phyloP scores from a whole-genome alignment of 139 green algal species.

The Coelastrella sp. region DNA sequence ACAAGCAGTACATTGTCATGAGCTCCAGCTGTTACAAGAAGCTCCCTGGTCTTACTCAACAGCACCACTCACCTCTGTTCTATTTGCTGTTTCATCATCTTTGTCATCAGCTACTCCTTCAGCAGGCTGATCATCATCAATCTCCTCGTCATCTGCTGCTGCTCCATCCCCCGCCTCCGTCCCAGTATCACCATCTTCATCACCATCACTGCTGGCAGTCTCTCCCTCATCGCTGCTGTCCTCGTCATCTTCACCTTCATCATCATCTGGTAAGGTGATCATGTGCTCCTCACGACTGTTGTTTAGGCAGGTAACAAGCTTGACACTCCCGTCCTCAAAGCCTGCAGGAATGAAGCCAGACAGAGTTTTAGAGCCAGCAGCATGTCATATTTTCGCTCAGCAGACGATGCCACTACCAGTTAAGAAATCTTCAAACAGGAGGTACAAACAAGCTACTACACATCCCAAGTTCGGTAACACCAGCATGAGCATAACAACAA shows the following conservation, averaged over 20 bases:
- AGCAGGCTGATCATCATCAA: background rate
- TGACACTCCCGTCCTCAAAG: conserved; percentile 37
- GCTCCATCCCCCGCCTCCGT: background rate
- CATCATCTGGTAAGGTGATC: conserved; percentile 42
- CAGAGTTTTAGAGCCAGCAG: background rate
- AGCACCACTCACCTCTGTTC: background rate
- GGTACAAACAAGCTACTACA: too few relatives aligned
- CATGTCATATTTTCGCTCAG: background rate
- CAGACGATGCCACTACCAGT: background rate
- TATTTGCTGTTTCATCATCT: background rate
- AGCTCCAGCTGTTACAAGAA: too few relatives aligned
- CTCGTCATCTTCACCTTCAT: conserved; percentile 29
- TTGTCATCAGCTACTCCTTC: conserved; percentile 14
- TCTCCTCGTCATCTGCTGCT: background rate
- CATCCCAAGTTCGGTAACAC: too few relatives aligned
- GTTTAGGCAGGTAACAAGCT: conserved; percentile 55
- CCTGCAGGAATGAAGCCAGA: background rate
- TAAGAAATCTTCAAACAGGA: too few relatives aligned
- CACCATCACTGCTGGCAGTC: background rate
- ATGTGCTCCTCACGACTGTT: conserved; percentile 60
- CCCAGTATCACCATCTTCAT: conserved; percentile 1
- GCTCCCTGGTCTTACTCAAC: too few relatives aligned
- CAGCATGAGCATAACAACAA: too few relatives aligned
- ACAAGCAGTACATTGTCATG: too few relatives aligned
- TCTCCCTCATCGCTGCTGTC: background rate